phyloP scores from a whole-genome alignment of 768 basidiomycete species.

The Tephrocybe rancida region DNA sequence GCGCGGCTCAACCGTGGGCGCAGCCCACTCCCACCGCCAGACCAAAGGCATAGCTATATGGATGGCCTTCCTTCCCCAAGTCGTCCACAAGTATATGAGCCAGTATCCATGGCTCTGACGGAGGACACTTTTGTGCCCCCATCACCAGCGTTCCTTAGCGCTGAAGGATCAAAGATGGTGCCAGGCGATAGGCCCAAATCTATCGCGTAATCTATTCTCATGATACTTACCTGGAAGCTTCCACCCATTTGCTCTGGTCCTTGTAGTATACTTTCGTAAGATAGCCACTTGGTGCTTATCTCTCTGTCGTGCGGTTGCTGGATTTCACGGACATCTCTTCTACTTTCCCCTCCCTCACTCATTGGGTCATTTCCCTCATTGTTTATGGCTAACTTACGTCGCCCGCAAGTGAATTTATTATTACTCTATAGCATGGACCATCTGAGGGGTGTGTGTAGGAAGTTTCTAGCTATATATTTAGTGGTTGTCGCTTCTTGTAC shows the following conservation, averaged over 20 bases:
- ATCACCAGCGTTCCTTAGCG: constrained; percentile 55
- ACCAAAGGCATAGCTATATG: constrained; percentile 41
- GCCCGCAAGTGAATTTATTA: not conserved
- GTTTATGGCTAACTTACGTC: constrained; percentile 13
- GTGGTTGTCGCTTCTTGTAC: constrained; percentile 1
- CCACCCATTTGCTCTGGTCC: not conserved
- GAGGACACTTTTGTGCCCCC: constrained; percentile 63
- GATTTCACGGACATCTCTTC: constrained; percentile 9
- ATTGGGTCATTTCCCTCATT: not conserved
- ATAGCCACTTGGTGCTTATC: constrained; percentile 8
- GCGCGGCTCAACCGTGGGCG: constrained; percentile 42
- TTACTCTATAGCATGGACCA: constrained; percentile 1
- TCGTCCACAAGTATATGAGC: constrained; percentile 60
- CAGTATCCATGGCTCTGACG: constrained; percentile 70
- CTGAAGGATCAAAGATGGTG: constrained; percentile 31
- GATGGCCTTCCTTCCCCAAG: constrained; percentile 19
- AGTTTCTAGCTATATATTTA: constrained; percentile 2
- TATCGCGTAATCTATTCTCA: constrained; percentile 30
- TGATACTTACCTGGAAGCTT: constrained; percentile 1
- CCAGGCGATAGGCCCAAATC: constrained; percentile 48
- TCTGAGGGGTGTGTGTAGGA: too few species aligned
- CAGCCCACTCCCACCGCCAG: constrained; percentile 59
- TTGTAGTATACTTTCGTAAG: constrained; percentile 14
- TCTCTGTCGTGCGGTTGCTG: constrained; percentile 8
- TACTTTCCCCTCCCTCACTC: not conserved